Evolutionary conservation across 208 protist species (phyloP), one percentile per base, ranked within the genome.

Genomic region (Trypanosoma avium): DNA sequence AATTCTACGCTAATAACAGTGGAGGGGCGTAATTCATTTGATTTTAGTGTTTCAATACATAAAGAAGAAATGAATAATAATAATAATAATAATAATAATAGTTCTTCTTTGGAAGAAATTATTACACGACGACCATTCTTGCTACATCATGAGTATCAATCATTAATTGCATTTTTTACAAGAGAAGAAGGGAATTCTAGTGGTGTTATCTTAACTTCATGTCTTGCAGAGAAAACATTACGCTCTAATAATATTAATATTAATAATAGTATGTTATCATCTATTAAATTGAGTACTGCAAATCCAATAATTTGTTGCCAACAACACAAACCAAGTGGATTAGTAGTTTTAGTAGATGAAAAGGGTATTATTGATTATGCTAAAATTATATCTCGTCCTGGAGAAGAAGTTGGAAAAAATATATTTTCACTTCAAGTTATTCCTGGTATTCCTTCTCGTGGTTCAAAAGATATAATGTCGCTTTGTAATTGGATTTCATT

Each of bases 321-420:
- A 30, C 85, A 92, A 60, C 74, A 82, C 36, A 50, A 36, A 24
- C 13, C 35, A 29, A 63, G 66, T 46, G 65, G 65, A 52, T n/a
- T 75, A 19, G 56, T 70, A 42, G 81, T 88, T 4, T 61, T 92
- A 15, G 54, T 88, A 9, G 79, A 88, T 54, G 68, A 70, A 19
- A 54, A 61, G 17, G 85, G 81, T 13, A 75, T 86, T 40, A 54
- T 92, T 4, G 81, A 92, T 70, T 92, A 88, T 68, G 76, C 75
- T 46, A 66, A 68, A 15, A 69, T 91, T 36, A 74, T 77, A 7
- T n/a, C 46, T 6, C 21, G 21, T 2, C 27, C 43, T 38, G 49
- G n/a, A 6, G 53, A 61, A 29, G 58, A 67, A 9, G n/a, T n/a
- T n/a, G 58, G 40, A 4, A 53, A 47, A 22, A 47, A 27, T n/a